Evolutionary conservation across 2,329 filamentous ascomycete genomes (phyloP), one percentile per base, ranked within the genome.

Genomic region (Blastomyces emzantsi): DNA sequence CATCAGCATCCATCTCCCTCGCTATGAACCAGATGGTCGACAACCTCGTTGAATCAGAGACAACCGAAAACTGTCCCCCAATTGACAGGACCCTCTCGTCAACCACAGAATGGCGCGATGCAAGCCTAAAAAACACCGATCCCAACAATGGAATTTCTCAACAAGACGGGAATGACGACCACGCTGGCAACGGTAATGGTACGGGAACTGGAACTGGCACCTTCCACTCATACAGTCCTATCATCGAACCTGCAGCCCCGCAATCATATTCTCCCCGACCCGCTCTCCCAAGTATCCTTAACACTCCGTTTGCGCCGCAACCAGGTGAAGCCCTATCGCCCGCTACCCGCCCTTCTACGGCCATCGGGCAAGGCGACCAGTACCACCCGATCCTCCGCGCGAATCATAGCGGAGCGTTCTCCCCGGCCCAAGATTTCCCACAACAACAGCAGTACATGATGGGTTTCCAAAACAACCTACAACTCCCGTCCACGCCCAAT

Each of bases 1-100:
- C 80, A 25, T 81, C 76, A 1, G 72, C 72, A 36, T 77, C 76
- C 1, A 73, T 78, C 64, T 81, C 82, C 63, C 76, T 75, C n/a
- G 79, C 80, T 30, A 81, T 85, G 75, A 79, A 78, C 65, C 78
- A 78, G 11, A 85, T 86, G 83, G 83, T 86, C 17, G 82, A 86
- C 67, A 77, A 82, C 64, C 74, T 86, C 36, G 77, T 86, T 60
- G 75, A 75, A 54, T 71, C 71, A 25, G 75, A 79, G 59, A 76
- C 77, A 33, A 73, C 76, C 52, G 67, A 67, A 65, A 61, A 61
- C 60, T 70, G 43, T 28, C 55, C 63, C 2, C 49, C 60, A 28
- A 56, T 49, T 19, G 61, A 45, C 22, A 52, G 52, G 45, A 45
- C 56, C n/a, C 51, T 49, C 41, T 62, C 60, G 2, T 45, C 60